Conservation (phyloP, 805 yeast genomes). For the Suhomyces pyralidae region DNA sequence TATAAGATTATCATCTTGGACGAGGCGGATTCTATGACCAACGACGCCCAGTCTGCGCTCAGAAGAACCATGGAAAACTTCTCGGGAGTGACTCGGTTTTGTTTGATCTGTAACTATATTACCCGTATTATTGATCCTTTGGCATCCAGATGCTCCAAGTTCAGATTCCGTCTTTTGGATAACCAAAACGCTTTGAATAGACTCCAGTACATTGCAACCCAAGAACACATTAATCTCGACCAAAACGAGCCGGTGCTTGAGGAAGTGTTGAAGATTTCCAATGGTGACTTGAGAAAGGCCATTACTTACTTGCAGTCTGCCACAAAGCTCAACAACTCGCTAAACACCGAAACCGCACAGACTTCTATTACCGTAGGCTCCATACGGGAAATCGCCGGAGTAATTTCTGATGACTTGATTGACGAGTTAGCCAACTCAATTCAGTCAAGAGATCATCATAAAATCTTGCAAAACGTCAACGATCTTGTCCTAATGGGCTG, state of each 20-base stretch:
- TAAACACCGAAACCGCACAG: conserved; percentile 20
- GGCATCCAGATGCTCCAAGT: conserved; percentile 94
- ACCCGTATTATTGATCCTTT: conserved; percentile 95
- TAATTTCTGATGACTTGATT: conserved; percentile 54
- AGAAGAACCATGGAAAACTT: conserved; percentile 93
- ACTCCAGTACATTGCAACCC: conserved; percentile 55
- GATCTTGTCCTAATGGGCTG: conserved; percentile 65
- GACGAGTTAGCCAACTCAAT: conserved; percentile 37
- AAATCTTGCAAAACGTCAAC: conserved; percentile 44
- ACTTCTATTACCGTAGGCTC: conserved; percentile 42
- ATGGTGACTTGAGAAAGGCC: conserved; percentile 91
- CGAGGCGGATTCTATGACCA: conserved; percentile 97
- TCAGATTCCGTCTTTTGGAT: conserved; percentile 80
- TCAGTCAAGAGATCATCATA: conserved; percentile 21
- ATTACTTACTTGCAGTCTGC: conserved; percentile 88
- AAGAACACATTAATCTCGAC: conserved; percentile 26
- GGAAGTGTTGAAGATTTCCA: conserved; percentile 66
- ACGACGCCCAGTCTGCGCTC: conserved; percentile 93
- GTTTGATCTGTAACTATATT: conserved; percentile 92
- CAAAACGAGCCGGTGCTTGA: conserved; percentile 51
- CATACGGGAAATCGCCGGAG: conserved; percentile 74
- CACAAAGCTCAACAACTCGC: conserved; percentile 49
- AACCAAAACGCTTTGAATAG: conserved; percentile 67
- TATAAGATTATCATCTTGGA: conserved; percentile 89
- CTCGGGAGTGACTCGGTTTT: conserved; percentile 84